These are phyloP conservation scores for Gamarada debralockiae DNA, from an alignment of 495 filamentous ascomycete genomes.

Conservation along the genomic window DNA sequence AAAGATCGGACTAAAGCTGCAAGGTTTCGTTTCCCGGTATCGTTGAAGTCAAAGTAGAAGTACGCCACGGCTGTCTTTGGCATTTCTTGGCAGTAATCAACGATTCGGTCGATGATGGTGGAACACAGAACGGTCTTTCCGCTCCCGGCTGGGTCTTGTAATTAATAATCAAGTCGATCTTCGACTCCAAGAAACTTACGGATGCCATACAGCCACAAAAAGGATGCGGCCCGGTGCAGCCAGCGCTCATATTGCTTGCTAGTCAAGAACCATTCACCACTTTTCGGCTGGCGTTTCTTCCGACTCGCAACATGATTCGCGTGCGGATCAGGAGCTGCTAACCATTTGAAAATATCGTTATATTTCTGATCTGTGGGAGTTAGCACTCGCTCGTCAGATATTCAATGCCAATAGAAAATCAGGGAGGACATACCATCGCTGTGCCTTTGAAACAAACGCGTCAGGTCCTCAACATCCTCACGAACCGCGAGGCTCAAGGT, in stretches of 20 bases:
- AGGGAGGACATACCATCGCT: constrained; percentile 1
- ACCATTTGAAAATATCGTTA: constrained; percentile 20
- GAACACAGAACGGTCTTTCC: constrained; percentile 35
- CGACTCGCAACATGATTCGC: constrained; percentile 22
- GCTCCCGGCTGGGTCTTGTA: constrained; percentile 32
- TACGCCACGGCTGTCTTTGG: constrained; percentile 20
- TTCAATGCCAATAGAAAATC: neutral
- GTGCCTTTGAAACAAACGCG: constrained; percentile 6
- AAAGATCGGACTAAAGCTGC: constrained; percentile 26
- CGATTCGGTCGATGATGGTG: constrained; percentile 14
- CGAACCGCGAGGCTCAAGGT: constrained; percentile 12
- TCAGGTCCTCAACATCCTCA: constrained; percentile 12
- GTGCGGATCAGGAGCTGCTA: constrained; percentile 25
- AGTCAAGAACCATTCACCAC: constrained; percentile 31
- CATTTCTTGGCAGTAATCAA: neutral
- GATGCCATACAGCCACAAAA: constrained; percentile 18
- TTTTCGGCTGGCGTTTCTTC: constrained; percentile 14
- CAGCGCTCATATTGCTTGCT: constrained; percentile 13
- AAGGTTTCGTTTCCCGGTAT: constrained; percentile 21
- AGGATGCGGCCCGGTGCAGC: constrained; percentile 5
- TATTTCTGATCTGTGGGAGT: constrained; percentile 5
- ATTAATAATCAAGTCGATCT: constrained; percentile 20
- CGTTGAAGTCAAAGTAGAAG: constrained; percentile 35
- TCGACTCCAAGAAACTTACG: constrained; percentile 19
- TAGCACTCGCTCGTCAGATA: neutral